Conservation (phyloP, 208 protist genomes). For the Giardia muris region DNA sequence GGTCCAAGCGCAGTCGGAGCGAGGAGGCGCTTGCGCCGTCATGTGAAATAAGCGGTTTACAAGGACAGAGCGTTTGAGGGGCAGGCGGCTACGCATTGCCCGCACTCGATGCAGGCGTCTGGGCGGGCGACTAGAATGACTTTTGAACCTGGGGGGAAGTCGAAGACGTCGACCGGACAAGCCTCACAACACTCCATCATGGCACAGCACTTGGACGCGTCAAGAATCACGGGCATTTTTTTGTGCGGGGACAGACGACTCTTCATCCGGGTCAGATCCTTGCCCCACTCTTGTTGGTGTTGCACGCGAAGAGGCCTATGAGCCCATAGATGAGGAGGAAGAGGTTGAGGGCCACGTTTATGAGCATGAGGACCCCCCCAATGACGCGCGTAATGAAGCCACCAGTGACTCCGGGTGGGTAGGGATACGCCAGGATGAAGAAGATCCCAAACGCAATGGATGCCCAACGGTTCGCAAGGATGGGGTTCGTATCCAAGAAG, state of each 20-base stretch:
- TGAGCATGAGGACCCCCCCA: neutral
- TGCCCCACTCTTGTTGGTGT: too few species aligned
- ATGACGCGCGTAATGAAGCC: neutral
- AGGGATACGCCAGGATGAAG: neutral
- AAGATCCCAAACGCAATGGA: neutral
- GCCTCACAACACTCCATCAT: neutral
- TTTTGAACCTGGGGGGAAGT: neutral
- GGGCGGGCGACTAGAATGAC: neutral
- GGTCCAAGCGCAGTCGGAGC: neutral
- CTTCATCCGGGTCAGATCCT: too few species aligned
- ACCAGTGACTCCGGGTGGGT: neutral
- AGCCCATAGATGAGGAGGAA: neutral
- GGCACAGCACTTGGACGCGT: neutral
- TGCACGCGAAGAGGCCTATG: neutral
- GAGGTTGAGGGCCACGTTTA: neutral
- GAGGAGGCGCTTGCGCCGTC: neutral
- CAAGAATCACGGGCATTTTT: neutral
- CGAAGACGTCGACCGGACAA: neutral
- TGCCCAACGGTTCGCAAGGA: neutral
- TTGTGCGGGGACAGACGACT: too few species aligned
- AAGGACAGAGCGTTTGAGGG: neutral
- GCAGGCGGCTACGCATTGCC: neutral
- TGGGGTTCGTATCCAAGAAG: neutral
- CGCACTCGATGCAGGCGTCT: neutral
- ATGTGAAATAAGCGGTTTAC: conserved; percentile 1